A percentile compares a stretch with the other conserved stretches of the same genome.
These are phyloP conservation scores for Rhizomucor miehei DNA, from an alignment of 371 early-diverging fungal genomes.

Conservation along the genomic window DNA sequence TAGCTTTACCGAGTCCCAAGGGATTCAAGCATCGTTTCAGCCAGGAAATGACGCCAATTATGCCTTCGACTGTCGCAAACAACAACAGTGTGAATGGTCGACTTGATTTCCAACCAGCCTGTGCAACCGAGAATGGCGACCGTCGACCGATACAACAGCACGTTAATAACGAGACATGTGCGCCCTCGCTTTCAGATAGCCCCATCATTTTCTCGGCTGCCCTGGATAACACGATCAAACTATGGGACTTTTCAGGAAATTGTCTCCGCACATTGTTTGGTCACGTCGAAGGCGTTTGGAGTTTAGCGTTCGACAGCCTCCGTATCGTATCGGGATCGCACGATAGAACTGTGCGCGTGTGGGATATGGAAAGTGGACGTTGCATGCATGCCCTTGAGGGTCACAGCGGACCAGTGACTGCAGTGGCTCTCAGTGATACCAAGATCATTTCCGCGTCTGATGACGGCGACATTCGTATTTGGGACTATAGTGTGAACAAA, in stretches of 20 bases:
- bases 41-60: conserved; percentile 10
- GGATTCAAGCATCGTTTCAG: conserved; percentile 43
- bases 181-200: conserved; percentile 17
- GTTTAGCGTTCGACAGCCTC: conserved; percentile 83
- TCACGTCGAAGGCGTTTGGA: conserved; percentile 91
- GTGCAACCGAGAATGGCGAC: conserved; percentile 10
- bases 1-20: conserved; percentile 40
- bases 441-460: conserved; percentile 82
- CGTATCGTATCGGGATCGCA: conserved; percentile 90
- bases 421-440: conserved; percentile 82
- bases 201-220: conserved; percentile 81
- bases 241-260: conserved; percentile 80
- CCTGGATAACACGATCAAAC: conserved; percentile 87
- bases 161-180: neutral
- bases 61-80: conserved; percentile 9
- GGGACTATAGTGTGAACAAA: conserved; percentile 62
- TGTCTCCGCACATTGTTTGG: conserved; percentile 86
- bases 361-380: conserved; percentile 89
- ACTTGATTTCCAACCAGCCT: conserved; percentile 11
- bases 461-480: conserved; percentile 77
- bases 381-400: conserved; percentile 75
- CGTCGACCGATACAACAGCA: neutral
- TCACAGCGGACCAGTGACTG: conserved; percentile 69
- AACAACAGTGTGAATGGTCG: neutral
- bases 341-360: conserved; percentile 89